These are phyloP conservation scores for Geranium incanum DNA, from an alignment of 441 rosid genomes.

Conservation along the genomic window DNA sequence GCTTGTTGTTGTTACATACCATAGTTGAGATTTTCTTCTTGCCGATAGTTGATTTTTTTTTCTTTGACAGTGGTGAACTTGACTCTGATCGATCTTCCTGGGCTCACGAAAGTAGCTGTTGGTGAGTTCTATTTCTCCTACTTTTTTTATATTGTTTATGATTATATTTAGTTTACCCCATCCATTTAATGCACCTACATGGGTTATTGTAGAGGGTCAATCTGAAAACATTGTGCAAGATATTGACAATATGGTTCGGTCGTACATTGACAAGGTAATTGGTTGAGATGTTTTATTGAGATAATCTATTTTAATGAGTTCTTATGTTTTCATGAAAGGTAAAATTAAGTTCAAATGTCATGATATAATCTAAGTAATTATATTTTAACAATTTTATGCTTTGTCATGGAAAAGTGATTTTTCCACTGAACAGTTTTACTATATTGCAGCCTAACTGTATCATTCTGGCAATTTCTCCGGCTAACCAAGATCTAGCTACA, in stretches of 20 bases:
- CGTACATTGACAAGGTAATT: slow-evolving; percentile 82
- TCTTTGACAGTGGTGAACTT: slow-evolving; percentile 70
- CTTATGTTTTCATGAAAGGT: not conserved
- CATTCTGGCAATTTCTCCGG: slow-evolving; percentile 96
- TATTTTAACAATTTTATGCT: not conserved
- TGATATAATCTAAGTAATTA: not conserved
- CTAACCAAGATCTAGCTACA: slow-evolving; percentile 99
- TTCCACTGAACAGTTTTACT: slow-evolving; percentile 6
- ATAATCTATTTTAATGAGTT: not conserved
- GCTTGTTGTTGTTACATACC: not conserved
- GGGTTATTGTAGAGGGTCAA: slow-evolving; percentile 63
- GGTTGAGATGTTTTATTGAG: not conserved
- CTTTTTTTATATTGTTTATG: not conserved
- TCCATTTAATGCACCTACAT: slow-evolving; percentile 11
- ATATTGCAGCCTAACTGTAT: slow-evolving; percentile 72
- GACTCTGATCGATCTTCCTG: slow-evolving; percentile 92
- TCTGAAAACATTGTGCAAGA: slow-evolving; percentile 77
- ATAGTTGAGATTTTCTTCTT: not conserved
- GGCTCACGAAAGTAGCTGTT: slow-evolving; percentile 93
- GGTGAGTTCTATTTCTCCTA: slow-evolving; percentile 45
- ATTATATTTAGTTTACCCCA: slow-evolving; percentile 13
- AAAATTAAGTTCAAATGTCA: not conserved
- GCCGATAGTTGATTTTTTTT: slow-evolving; percentile 3
- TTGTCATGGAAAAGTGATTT: not conserved
- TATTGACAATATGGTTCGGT: slow-evolving; percentile 77